phyloP scores from a whole-genome alignment of 2,329 filamentous ascomycete species.

The Alternaria gansuensis region DNA sequence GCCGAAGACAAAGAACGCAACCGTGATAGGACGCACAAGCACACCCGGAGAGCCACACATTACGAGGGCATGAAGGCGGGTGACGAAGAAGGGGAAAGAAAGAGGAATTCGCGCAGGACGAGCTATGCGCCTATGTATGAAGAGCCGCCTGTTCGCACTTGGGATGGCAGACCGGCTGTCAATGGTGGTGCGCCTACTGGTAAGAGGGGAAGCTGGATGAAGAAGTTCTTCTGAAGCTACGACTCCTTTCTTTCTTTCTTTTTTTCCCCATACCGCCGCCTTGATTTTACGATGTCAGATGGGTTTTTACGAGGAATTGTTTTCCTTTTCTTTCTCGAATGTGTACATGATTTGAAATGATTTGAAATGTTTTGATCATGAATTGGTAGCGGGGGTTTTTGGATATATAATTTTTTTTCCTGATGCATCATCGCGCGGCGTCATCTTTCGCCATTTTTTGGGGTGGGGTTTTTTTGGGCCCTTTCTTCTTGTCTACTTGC shows the following conservation, averaged over 20 bases:
- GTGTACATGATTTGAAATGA: constrained; percentile 3
- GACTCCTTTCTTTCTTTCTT: constrained; percentile 2
- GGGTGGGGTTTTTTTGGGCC: no score
- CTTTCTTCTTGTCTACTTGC: constrained; percentile 2
- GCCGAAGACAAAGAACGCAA: constrained; percentile 41
- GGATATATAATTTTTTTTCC: background rate
- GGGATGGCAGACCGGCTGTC: constrained; percentile 54
- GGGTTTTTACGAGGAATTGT: background rate
- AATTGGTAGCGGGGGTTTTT: background rate
- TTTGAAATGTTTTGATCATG: background rate
- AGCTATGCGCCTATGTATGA: constrained; percentile 47
- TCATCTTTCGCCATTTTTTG: background rate
- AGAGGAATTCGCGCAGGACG: constrained; percentile 41
- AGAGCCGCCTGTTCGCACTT: constrained; percentile 49
- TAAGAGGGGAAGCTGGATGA: constrained; percentile 59
- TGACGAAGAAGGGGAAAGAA: constrained; percentile 36
- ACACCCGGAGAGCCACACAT: constrained; percentile 39
- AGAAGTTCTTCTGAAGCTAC: constrained; percentile 53
- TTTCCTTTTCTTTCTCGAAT: background rate
- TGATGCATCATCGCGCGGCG: constrained; percentile 12
- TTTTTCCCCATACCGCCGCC: background rate
- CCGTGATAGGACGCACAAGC: constrained; percentile 39
- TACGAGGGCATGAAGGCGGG: constrained; percentile 35
- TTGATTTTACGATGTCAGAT: constrained; percentile 5
- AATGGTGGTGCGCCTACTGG: constrained; percentile 36